A percentile compares a stretch with the other conserved stretches of the same genome.
These are phyloP conservation scores for Termitomyces sp. DNA, from an alignment of 768 basidiomycete species.

Conservation along the genomic window DNA sequence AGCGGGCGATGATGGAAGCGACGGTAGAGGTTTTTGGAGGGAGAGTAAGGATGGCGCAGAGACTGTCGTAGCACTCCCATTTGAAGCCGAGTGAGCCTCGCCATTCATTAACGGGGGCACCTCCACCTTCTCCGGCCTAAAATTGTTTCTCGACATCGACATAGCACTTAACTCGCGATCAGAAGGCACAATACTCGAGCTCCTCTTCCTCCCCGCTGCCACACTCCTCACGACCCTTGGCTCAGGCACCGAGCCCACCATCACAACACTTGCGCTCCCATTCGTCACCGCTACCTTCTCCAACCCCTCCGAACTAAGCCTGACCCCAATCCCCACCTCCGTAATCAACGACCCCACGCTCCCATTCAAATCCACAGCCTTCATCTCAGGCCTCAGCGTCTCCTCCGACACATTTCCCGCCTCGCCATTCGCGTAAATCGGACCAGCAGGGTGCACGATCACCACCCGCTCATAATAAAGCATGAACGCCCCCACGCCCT, in stretches of 20 bases:
- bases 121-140: not conserved
- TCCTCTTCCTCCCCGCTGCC: constrained; percentile 39
- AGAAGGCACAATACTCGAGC: constrained; percentile 28
- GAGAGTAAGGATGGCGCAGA: constrained; percentile 13
- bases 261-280: constrained; percentile 11
- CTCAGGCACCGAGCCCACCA: constrained; percentile 26
- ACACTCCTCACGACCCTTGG: constrained; percentile 55
- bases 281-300: constrained; percentile 4
- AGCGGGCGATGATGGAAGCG: not conserved
- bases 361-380: constrained; percentile 38
- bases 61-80: constrained; percentile 11
- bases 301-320: constrained; percentile 17
- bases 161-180: constrained; percentile 20
- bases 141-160: constrained; percentile 12
- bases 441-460: constrained; percentile 18
- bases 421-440: constrained; percentile 12
- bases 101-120: constrained; percentile 14
- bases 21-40: not conserved
- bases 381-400: constrained; percentile 54
- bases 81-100: constrained; percentile 3
- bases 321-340: constrained; percentile 36
- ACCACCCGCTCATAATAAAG: constrained; percentile 83
- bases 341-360: constrained; percentile 44
- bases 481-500: constrained; percentile 83
- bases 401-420: constrained; percentile 49